Conservation (phyloP, 2,329 filamentous ascomycete genomes). For the Xylaria arbuscula region DNA sequence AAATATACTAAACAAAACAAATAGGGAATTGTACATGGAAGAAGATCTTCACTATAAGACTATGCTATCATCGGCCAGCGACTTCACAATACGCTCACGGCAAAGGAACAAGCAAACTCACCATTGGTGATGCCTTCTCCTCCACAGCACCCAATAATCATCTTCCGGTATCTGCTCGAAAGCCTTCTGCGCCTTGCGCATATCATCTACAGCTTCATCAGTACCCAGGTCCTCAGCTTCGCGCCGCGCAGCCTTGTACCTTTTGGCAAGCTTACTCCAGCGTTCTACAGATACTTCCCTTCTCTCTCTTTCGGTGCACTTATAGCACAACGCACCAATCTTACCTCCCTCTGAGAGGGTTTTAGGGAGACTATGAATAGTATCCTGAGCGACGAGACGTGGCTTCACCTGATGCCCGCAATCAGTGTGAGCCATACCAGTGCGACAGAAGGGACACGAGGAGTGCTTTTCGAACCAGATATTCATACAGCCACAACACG, state of each 20-base stretch:
- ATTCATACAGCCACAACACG: conserved; percentile 47
- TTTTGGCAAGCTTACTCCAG: conserved; percentile 23
- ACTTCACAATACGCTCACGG: background rate
- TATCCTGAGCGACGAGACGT: conserved; percentile 46
- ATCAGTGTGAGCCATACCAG: conserved; percentile 42
- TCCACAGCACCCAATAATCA: conserved; percentile 22
- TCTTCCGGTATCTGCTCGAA: conserved; percentile 37
- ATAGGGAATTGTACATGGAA: background rate
- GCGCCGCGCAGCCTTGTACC: conserved; percentile 31
- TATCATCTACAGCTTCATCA: conserved; percentile 23
- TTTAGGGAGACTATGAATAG: conserved; percentile 50
- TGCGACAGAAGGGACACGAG: conserved; percentile 53
- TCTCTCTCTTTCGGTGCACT: conserved; percentile 34
- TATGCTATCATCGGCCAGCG: background rate
- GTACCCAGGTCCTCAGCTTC: conserved; percentile 30
- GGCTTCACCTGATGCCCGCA: conserved; percentile 49
- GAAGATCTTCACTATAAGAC: background rate
- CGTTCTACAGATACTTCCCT: conserved; percentile 21
- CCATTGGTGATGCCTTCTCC: conserved; percentile 28
- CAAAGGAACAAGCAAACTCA: conserved; percentile 25
- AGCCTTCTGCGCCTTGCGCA: conserved; percentile 33
- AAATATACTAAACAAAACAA: background rate
- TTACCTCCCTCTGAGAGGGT: conserved; percentile 50
- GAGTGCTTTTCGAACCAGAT: conserved; percentile 44
- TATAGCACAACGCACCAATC: conserved; percentile 39